phyloP scores from a whole-genome alignment of 1,284 basidiomycete genomes.

The Takashimella koratensis region DNA sequence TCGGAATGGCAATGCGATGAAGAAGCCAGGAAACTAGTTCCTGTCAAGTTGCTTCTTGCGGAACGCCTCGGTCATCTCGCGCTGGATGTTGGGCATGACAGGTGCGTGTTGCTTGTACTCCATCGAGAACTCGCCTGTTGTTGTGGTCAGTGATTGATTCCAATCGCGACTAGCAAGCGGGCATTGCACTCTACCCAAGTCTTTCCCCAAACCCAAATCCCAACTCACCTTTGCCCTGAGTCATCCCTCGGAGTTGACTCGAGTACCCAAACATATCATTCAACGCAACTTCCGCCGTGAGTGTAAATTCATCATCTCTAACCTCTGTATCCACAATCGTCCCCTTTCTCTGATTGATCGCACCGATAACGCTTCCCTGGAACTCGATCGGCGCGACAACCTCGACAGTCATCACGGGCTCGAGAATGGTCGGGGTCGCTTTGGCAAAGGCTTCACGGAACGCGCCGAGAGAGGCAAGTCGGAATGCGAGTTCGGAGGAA shows the following conservation, averaged over 20 bases:
- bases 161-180: too few species aligned
- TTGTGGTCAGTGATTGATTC: too few species aligned
- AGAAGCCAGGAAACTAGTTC: conserved; percentile 11
- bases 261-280: conserved; percentile 99
- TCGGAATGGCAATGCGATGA: not conserved
- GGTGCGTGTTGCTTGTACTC: conserved; percentile 87
- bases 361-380: conserved; percentile 94
- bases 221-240: conserved; percentile 95
- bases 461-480: conserved; percentile 82
- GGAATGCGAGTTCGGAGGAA: conserved; percentile 95
- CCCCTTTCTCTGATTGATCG: conserved; percentile 87
- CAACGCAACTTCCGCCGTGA: conserved; percentile 84
- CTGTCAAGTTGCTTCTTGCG: conserved; percentile 52
- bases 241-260: conserved; percentile 83
- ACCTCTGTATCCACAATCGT: conserved; percentile 96
- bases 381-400: conserved; percentile 95
- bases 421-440: conserved; percentile 77
- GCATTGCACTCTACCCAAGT: too few species aligned
- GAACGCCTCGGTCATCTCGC: conserved; percentile 70
- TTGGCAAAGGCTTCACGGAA: conserved; percentile 86
- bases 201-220: too few species aligned
- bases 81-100: conserved; percentile 84
- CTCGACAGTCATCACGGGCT: conserved; percentile 98
- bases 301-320: conserved; percentile 94
- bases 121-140: conserved; percentile 88